Base-by-base conservation (phyloP, 345 rosid species). In the Aquilaria sinensis region DNA sequence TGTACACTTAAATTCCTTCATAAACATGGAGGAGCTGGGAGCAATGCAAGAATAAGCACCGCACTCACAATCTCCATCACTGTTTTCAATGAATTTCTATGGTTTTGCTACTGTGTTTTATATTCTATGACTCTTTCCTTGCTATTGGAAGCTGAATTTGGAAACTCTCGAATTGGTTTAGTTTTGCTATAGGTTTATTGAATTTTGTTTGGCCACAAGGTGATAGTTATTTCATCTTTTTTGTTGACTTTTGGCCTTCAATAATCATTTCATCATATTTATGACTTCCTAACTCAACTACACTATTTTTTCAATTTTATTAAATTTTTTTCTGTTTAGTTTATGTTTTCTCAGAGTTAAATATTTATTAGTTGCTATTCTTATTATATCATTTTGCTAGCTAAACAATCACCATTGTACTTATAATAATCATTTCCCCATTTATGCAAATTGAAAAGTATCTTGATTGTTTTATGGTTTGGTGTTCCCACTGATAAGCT, bases 31-130 rank as follows among this genome's bases (percentile, higher is more conserved):
- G 62, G 46, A 48, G 53, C 62, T n/a, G 72, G 65, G 65, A 65
- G 59, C 67, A 53, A 43, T 51, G 64, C 60, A 65, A 72, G 72
- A 63, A 67, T 45, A 45, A 64, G 62, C 31, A 56, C 34, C 81
- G 72, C 48, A 45, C 78, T 23, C 57, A 31, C 33, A 78, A 81
- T n/a, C 88, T 72, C 54, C 86, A 77, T 53, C 81, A 60, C 4
- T 37, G 7, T 37, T 6, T 37, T 9, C 8, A 9, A 4, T 30
- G 12, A 3, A 4, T 12, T 45, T 54, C 10, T 3, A 5, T 65
- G 0, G 12, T 48, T 51, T 2, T 9, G 5, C 12, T 37, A 0
- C 9, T 23, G 23, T 23, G 23, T 23, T 23, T 23, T 23, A 30
- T 58, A 11, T 46, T 15, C 29, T 14, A 5, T 41, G n/a, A 10